Percentiles rank a stretch among this genome's conserved stretches.
Conservation (phyloP, 2,329 filamentous ascomycete species). For the Epichloe bromicola region DNA sequence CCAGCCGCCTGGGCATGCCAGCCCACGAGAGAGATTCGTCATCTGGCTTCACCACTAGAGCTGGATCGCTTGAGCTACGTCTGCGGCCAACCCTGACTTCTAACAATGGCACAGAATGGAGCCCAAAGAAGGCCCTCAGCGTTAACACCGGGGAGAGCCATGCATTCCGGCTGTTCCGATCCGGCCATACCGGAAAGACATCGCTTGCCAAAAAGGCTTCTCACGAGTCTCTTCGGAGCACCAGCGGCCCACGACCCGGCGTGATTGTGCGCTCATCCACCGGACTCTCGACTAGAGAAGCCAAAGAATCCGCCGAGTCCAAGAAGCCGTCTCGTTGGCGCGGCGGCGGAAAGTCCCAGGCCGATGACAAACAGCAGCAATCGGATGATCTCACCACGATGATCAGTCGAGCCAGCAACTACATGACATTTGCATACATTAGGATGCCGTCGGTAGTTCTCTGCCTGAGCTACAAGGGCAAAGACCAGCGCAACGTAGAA, state of each 20-base stretch:
- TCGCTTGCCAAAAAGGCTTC: conserved; percentile 37
- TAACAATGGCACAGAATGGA: conserved; percentile 24
- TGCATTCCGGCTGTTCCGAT: conserved; percentile 39
- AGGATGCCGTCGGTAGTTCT: conserved; percentile 91
- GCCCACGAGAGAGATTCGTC: conserved; percentile 29
- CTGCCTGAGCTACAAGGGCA: conserved; percentile 93
- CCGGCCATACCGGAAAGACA: conserved; percentile 29
- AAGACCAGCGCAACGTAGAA: conserved; percentile 86
- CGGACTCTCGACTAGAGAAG: conserved; percentile 28
- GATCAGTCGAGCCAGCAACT: conserved; percentile 89
- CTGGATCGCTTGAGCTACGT: conserved; percentile 68
- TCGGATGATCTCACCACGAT: conserved; percentile 92
- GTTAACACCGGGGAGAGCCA: conserved; percentile 29
- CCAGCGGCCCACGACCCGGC: conserved; percentile 26
- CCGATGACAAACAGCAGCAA: conserved; percentile 46
- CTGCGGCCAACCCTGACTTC: conserved; percentile 70
- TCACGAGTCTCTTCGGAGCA: conserved; percentile 39
- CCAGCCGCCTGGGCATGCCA: conserved; percentile 23
- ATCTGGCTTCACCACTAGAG: conserved; percentile 43
- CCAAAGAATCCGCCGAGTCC: conserved; percentile 19
- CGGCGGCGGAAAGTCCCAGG: conserved; percentile 34
- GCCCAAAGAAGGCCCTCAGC: conserved; percentile 34
- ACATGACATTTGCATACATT: conserved; percentile 94
- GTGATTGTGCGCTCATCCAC: conserved; percentile 33
- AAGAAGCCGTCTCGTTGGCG: conserved; percentile 42